Conservation (phyloP, 257 asterid species). For the Cinchona pubescens region DNA sequence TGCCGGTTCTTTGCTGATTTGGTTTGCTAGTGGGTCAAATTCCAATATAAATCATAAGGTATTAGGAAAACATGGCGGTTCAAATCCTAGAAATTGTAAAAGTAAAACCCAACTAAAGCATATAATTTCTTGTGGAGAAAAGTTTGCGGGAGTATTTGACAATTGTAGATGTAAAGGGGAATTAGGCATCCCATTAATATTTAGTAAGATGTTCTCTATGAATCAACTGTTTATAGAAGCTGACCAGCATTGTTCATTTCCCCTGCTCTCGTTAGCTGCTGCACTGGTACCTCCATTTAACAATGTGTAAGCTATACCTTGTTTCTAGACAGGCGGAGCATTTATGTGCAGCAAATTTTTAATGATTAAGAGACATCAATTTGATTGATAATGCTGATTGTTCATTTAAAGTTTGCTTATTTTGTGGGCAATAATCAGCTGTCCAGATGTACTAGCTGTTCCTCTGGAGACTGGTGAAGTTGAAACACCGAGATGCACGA, state of each 20-base stretch:
- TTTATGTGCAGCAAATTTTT: neutral
- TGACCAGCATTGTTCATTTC: conserved; percentile 54
- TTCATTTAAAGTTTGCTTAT: conserved; percentile 5
- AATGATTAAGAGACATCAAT: neutral
- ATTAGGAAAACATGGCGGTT: conserved; percentile 33
- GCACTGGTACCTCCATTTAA: conserved; percentile 68
- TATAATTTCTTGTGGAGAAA: conserved; percentile 39
- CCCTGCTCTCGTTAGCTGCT: conserved; percentile 68
- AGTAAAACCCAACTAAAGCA: conserved; percentile 40
- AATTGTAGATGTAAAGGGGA: conserved; percentile 38
- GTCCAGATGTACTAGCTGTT: conserved; percentile 49
- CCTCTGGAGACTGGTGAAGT: conserved; percentile 45
- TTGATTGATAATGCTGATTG: neutral
- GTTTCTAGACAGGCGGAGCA: neutral
- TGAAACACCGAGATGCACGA: conserved; percentile 48
- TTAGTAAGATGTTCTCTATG: conserved; percentile 52
- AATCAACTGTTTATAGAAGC: conserved; percentile 57
- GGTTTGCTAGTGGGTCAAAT: conserved; percentile 67
- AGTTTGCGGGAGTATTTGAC: conserved; percentile 38
- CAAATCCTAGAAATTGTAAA: conserved; percentile 29
- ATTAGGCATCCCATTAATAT: conserved; percentile 37
- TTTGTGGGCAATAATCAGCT: conserved; percentile 38
- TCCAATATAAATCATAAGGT: conserved; percentile 29
- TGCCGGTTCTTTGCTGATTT: conserved; percentile 62
- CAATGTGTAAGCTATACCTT: conserved; percentile 57